Conservation (phyloP, 495 filamentous ascomycete species). For the Astrocystis sublimbata region DNA sequence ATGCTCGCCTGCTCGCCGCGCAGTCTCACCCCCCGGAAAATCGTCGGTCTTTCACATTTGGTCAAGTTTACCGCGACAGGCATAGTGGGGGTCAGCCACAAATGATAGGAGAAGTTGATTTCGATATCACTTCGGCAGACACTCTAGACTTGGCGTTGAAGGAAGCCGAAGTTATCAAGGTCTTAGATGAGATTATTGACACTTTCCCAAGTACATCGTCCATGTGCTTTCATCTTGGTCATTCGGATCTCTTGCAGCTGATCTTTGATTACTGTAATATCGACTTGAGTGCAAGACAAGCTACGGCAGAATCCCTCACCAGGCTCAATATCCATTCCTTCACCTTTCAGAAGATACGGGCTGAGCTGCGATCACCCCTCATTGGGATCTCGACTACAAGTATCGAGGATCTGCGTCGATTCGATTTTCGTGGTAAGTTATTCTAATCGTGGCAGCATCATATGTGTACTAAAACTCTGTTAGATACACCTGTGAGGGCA, state of each 20-base stretch:
- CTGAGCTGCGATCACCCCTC: constrained; percentile 75
- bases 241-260: constrained; percentile 77
- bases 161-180: constrained; percentile 93
- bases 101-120: constrained; percentile 87
- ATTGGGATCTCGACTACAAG: constrained; percentile 86
- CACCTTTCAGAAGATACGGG: constrained; percentile 82
- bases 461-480: constrained; percentile 18
- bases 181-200: constrained; percentile 85
- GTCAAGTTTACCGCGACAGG: constrained; percentile 79
- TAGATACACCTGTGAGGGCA: constrained; percentile 71
- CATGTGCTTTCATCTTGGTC: constrained; percentile 92
- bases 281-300: constrained; percentile 61
- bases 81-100: constrained; percentile 75
- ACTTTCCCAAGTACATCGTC: constrained; percentile 74
- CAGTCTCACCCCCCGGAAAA: constrained; percentile 57
- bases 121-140: constrained; percentile 84
- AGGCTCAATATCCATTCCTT: constrained; percentile 82
- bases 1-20: constrained; percentile 81
- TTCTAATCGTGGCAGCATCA: background rate
- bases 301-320: constrained; percentile 81
- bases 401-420: constrained; percentile 83
- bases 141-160: constrained; percentile 81
- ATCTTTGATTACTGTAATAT: constrained; percentile 90
- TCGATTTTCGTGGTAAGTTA: constrained; percentile 79
- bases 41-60: constrained; percentile 84